phyloP scores from a whole-genome alignment of 2,329 filamentous ascomycete species.

The Fusarium torreyae region DNA sequence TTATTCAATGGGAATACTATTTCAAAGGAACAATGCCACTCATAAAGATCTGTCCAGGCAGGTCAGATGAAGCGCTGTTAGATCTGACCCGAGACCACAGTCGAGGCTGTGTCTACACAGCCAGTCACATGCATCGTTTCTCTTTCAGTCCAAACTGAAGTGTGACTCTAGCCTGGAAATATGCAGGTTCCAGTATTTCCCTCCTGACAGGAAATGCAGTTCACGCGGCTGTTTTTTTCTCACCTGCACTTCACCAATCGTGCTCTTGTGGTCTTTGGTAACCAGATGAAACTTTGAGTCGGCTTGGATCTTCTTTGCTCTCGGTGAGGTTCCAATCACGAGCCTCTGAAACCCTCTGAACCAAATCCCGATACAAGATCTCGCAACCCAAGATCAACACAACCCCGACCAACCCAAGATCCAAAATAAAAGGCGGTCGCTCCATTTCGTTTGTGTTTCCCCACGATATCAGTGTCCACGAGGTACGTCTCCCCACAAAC shows the following conservation, averaged over 20 bases:
- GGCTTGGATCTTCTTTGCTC: not conserved
- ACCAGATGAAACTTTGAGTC: not conserved
- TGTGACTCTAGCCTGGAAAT: constrained; percentile 32
- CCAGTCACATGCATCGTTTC: constrained; percentile 40
- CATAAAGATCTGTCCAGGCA: constrained; percentile 9
- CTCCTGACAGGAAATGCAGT: constrained; percentile 24
- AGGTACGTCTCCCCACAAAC: constrained; percentile 29
- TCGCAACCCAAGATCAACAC: constrained; percentile 9
- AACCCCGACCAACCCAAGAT: not conserved
- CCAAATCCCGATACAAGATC: constrained; percentile 1
- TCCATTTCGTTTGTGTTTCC: constrained; percentile 24
- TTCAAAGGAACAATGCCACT: constrained; percentile 9
- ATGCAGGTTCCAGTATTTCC: constrained; percentile 27
- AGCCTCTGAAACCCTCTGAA: not conserved
- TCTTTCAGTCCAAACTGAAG: constrained; percentile 29
- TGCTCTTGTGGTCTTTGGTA: not conserved
- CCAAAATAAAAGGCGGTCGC: constrained; percentile 27
- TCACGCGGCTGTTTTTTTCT: constrained; percentile 14
- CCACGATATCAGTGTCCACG: constrained; percentile 27
- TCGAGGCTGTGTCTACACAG: constrained; percentile 24
- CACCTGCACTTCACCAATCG: not conserved
- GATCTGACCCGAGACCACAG: constrained; percentile 24
- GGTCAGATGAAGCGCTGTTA: constrained; percentile 27
- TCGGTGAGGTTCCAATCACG: constrained; percentile 8
- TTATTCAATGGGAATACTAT: not conserved